Percentiles rank a stretch among this genome's conserved stretches.
Conservation (phyloP, 75 land plant species). For the Pseudotsuga menziesii region DNA sequence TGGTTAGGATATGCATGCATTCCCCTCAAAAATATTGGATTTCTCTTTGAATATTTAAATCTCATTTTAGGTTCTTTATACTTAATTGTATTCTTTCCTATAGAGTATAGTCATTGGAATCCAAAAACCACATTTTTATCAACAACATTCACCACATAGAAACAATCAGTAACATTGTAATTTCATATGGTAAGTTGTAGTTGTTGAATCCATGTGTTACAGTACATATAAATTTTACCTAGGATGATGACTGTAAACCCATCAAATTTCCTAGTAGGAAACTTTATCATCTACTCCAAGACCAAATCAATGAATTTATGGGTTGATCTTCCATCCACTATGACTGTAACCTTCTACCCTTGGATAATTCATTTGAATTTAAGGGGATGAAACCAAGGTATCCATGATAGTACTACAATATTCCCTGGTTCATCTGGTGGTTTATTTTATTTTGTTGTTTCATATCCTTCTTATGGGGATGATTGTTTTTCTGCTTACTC, state of each 20-base stretch:
- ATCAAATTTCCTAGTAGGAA: neutral
- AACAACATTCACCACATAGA: neutral
- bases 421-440: no score
- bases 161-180: neutral
- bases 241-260: neutral
- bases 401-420: neutral
- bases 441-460: no score
- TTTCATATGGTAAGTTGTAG: neutral
- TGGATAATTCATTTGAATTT: neutral
- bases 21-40: neutral
- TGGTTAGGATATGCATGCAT: neutral
- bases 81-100: neutral
- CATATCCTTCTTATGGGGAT: neutral
- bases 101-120: neutral
- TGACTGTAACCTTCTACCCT: neutral
- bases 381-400: no score
- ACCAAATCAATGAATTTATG: neutral
- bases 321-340: neutral
- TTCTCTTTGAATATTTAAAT: neutral
- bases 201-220: neutral
- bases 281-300: neutral
- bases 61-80: neutral
- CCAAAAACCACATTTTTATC: neutral
- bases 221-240: neutral
- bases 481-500: neutral